These are phyloP conservation scores for Mycena olivaceomarginata DNA, from an alignment of 768 basidiomycete species.

Conservation along the genomic window DNA sequence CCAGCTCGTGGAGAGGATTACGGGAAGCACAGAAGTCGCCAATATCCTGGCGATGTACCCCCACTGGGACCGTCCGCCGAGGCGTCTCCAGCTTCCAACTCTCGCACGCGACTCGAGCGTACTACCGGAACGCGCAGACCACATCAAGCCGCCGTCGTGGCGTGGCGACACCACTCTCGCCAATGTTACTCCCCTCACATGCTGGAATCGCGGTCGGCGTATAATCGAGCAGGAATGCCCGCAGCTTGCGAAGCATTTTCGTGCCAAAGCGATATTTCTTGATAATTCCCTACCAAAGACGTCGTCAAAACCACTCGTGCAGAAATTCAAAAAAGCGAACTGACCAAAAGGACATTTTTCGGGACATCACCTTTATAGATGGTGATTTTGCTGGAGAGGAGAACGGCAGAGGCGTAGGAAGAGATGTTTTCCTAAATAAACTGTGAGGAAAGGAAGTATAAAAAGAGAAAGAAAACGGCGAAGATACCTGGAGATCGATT, in stretches of 20 bases:
- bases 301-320: too few species aligned
- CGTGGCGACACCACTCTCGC: constrained; percentile 52
- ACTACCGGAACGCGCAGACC: constrained; percentile 47
- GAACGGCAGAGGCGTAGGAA: too few species aligned
- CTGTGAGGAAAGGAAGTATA: too few species aligned
- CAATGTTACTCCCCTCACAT: constrained; percentile 50
- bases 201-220: constrained; percentile 52
- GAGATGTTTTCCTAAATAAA: too few species aligned
- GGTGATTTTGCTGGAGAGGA: too few species aligned
- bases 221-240: neutral
- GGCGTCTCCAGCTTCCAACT: constrained; percentile 45
- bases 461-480: too few species aligned
- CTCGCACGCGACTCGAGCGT: neutral
- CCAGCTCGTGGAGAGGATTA: constrained; percentile 50
- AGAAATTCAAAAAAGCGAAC: too few species aligned
- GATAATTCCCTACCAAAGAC: too few species aligned
- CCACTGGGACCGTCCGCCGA: constrained; percentile 60
- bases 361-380: too few species aligned
- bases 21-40: constrained; percentile 55
- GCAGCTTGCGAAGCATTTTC: neutral
- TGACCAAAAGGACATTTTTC: too few species aligned
- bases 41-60: constrained; percentile 60
- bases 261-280: too few species aligned
- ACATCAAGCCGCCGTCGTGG: constrained; percentile 60
- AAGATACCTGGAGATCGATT: too few species aligned